Conservation (phyloP, 805 yeast species). For the Wickerhamomyces ciferrii region DNA sequence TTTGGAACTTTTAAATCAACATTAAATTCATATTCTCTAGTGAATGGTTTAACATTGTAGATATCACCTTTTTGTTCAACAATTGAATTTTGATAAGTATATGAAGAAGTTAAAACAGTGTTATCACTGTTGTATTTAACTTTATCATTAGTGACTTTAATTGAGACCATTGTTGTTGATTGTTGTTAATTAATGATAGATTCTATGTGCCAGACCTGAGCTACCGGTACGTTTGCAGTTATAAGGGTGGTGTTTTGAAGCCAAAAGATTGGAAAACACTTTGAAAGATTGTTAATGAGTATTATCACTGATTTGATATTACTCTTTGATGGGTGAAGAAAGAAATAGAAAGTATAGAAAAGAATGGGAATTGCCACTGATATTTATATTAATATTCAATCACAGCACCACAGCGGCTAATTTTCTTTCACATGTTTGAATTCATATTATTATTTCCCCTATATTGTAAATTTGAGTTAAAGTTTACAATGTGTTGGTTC, state of each 20-base stretch:
- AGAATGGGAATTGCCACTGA: background rate
- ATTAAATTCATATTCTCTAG: slow-evolving; percentile 77
- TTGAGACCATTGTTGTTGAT: slow-evolving; percentile 16
- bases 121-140: slow-evolving; percentile 39
- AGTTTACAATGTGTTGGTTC: no score
- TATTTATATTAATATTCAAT: background rate
- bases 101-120: slow-evolving; percentile 47
- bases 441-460: no score
- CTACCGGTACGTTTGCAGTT: slow-evolving; percentile 21
- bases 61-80: slow-evolving; percentile 45
- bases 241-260: slow-evolving; percentile 24
- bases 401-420: background rate
- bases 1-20: slow-evolving; percentile 78
- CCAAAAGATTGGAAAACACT: slow-evolving; percentile 21
- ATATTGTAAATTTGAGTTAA: no score
- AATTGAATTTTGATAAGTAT: slow-evolving; percentile 64
- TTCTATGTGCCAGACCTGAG: slow-evolving; percentile 16
- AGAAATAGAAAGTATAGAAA: background rate
- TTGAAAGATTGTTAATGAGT: slow-evolving; percentile 6
- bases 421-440: background rate
- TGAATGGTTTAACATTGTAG: slow-evolving; percentile 67
- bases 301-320: background rate
- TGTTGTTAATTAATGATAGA: slow-evolving; percentile 11
- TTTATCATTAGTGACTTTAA: slow-evolving; percentile 50
- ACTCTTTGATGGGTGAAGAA: background rate